Conservation (phyloP, 83 land plant species). For the Picea mariana region DNA sequence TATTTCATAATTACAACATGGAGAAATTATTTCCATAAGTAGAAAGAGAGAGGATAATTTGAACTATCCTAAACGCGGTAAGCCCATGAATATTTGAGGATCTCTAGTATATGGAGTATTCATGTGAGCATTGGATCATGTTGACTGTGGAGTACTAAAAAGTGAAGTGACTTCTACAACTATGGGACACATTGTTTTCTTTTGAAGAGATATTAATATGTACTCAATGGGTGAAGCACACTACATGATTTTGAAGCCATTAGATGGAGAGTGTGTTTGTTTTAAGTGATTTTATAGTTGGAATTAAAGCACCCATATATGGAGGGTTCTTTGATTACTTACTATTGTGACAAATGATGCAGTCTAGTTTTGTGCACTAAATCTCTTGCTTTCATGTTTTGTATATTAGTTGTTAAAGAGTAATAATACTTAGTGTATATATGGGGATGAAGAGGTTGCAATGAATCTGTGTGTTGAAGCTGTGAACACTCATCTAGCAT, state of each 20-base stretch:
- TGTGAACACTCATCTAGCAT: constrained; percentile 2
- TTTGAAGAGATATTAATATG: neutral
- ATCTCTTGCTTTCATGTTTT: neutral
- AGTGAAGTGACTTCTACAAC: neutral
- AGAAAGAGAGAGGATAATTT: neutral
- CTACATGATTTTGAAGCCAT: neutral
- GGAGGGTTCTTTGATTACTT: too few species aligned
- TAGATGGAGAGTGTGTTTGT: neutral
- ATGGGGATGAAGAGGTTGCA: neutral
- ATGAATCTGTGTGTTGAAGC: neutral
- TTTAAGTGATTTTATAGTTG: neutral
- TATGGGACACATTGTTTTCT: neutral
- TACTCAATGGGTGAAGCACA: neutral
- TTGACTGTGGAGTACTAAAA: too few species aligned
- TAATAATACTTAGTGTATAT: constrained; percentile 4
- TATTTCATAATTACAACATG: neutral
- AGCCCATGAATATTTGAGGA: neutral
- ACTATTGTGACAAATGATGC: neutral
- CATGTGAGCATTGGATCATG: neutral
- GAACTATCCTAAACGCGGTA: neutral
- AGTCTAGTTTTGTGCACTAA: constrained; percentile 12
- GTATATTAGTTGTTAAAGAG: constrained; percentile 10
- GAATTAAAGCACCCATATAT: too few species aligned
- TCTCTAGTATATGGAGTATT: neutral
- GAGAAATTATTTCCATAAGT: neutral